Evolutionary conservation across 306 rosid species (phyloP).

Genomic region (Prunus armeniaca): DNA sequence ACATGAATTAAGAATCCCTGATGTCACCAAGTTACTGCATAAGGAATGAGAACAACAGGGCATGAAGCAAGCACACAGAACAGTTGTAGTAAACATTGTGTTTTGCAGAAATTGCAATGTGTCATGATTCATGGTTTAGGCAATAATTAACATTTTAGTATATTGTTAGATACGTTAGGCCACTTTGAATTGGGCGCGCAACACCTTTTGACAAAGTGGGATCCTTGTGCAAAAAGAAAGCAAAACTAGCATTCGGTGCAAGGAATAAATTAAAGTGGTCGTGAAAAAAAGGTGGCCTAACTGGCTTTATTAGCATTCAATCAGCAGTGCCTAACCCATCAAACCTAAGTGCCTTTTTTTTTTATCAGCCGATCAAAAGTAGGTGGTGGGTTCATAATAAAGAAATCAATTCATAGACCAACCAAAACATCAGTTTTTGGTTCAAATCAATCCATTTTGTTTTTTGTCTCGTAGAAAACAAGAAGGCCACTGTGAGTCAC

Average conservation of each 20-base stretch:
- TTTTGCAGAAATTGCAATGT: neutral
- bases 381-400: constrained; percentile 44
- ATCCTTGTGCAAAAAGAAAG: constrained; percentile 31
- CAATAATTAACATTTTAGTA: constrained; percentile 8
- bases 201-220: constrained; percentile 53
- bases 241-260: constrained; percentile 39
- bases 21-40: neutral
- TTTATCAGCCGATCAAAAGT: constrained; percentile 5
- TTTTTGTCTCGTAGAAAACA: constrained; percentile 30
- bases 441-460: constrained; percentile 10
- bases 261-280: constrained; percentile 44
- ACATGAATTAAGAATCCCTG: neutral
- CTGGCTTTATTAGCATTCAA: constrained; percentile 32
- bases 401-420: constrained; percentile 29
- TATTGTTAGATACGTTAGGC: constrained; percentile 29
- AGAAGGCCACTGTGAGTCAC: neutral
- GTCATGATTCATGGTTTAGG: neutral
- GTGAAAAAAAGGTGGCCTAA: constrained; percentile 30
- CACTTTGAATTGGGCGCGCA: constrained; percentile 26
- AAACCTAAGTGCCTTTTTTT: neutral
- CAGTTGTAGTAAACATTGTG: neutral
- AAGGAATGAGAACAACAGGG: neutral
- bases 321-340: constrained; percentile 30
- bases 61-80: neutral
- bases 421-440: constrained; percentile 23